phyloP scores from a whole-genome alignment of 1,139 yeast species.

The Geotrichum siamense region DNA sequence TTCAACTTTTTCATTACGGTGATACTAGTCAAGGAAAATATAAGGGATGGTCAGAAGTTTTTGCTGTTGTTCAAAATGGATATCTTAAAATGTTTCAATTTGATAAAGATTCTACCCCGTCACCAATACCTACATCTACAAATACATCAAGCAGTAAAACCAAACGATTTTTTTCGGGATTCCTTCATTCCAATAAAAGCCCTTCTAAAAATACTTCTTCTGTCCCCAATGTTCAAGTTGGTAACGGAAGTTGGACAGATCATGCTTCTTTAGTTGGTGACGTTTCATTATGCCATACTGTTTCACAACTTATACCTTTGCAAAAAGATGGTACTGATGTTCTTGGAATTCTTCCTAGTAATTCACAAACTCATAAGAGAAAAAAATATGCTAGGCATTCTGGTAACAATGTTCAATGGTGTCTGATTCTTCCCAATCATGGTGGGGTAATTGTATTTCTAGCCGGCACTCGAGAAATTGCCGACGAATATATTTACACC shows the following conservation, averaged over 20 bases:
- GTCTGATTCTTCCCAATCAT: constrained; percentile 33
- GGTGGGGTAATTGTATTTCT: constrained; percentile 32
- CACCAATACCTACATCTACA: background rate
- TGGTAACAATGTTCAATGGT: constrained; percentile 29
- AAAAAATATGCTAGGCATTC: constrained; percentile 5
- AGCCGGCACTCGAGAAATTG: constrained; percentile 62
- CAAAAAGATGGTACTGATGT: constrained; percentile 16
- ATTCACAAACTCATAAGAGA: constrained; percentile 6
- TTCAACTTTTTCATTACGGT: constrained; percentile 38
- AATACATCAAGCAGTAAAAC: background rate
- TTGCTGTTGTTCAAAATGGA: constrained; percentile 34
- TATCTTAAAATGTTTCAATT: constrained; percentile 31
- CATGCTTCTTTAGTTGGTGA: constrained; percentile 32
- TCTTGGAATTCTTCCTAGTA: constrained; percentile 15
- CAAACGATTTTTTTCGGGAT: background rate
- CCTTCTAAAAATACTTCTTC: background rate
- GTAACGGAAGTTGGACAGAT: constrained; percentile 63
- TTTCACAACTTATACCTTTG: constrained; percentile 28
- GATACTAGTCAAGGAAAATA: background rate
- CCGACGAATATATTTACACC: constrained; percentile 63
- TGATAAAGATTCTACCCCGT: constrained; percentile 17
- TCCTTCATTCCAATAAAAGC: background rate
- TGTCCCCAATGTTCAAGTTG: constrained; percentile 30
- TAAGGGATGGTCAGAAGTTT: constrained; percentile 28
- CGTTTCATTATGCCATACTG: constrained; percentile 31